phyloP scores from a whole-genome alignment of 495 filamentous ascomycete species.

The Penicillium daleae region DNA sequence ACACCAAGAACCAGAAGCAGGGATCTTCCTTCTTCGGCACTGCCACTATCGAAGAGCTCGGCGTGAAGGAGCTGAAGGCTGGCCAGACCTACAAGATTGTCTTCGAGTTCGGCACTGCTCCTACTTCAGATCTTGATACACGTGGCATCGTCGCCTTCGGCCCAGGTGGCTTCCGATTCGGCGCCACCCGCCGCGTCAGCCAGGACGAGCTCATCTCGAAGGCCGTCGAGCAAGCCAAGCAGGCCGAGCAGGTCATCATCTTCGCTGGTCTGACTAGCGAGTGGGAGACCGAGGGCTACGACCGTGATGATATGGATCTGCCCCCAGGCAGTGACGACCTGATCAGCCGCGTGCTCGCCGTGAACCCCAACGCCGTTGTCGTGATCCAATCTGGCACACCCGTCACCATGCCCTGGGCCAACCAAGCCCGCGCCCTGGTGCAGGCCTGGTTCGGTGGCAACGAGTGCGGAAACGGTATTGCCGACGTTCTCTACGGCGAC shows the following conservation, averaged over 20 bases:
- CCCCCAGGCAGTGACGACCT: constrained; percentile 72
- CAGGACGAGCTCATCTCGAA: constrained; percentile 35
- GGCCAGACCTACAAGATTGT: constrained; percentile 58
- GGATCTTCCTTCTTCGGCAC: constrained; percentile 60
- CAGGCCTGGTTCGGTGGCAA: constrained; percentile 73
- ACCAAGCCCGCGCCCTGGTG: constrained; percentile 64
- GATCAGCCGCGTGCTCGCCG: constrained; percentile 64
- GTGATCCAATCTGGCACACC: constrained; percentile 83
- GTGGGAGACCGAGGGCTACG: constrained; percentile 85
- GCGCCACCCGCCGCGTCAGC: constrained; percentile 47
- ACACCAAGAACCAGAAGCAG: constrained; percentile 54
- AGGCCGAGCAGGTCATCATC: constrained; percentile 72
- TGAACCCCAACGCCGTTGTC: constrained; percentile 71
- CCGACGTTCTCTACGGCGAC: constrained; percentile 62
- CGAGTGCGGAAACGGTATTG: constrained; percentile 59
- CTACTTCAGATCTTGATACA: constrained; percentile 55
- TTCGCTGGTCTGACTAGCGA: constrained; percentile 77
- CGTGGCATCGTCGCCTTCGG: constrained; percentile 54
- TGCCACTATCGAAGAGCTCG: constrained; percentile 61
- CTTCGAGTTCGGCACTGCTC: constrained; percentile 61
- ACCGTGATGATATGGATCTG: constrained; percentile 73
- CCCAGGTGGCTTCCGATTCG: constrained; percentile 73
- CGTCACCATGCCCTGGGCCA: constrained; percentile 78
- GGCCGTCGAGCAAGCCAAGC: constrained; percentile 62
- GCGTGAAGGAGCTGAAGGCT: constrained; percentile 52